Conservation (phyloP, 192 early-diverging fungal genomes). For the Spinellus fusiger region DNA sequence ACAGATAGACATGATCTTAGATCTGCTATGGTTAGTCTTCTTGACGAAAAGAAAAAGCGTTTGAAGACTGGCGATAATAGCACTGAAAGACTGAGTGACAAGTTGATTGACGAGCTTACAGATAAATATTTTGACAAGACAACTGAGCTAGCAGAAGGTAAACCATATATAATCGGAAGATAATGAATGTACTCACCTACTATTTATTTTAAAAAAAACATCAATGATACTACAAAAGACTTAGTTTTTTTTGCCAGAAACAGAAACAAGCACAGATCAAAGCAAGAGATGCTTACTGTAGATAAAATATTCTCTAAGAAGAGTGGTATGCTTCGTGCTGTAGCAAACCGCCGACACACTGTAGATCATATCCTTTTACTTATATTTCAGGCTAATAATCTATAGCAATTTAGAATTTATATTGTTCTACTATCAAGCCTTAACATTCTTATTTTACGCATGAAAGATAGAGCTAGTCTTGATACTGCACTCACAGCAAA, state of each 20-base stretch:
- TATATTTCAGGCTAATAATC: not conserved
- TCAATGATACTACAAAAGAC: not conserved
- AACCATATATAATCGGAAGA: not conserved
- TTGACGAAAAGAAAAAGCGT: not conserved
- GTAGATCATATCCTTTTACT: not conserved
- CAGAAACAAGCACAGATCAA: not conserved
- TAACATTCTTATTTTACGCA: not conserved
- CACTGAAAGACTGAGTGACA: not conserved
- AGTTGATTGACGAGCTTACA: not conserved
- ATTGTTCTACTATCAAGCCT: not conserved
- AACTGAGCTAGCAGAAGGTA: not conserved
- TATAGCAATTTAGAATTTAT: not conserved
- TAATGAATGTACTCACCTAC: not conserved
- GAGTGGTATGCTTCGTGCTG: not conserved
- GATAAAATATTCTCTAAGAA: not conserved
- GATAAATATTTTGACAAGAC: not conserved
- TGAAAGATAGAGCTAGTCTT: not conserved
- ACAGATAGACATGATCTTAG: not conserved
- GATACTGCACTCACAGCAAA: not conserved
- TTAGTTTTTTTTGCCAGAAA: not conserved
- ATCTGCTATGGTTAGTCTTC: not conserved
- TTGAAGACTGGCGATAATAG: not conserved
- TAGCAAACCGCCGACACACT: not conserved
- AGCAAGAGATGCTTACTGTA: not conserved
- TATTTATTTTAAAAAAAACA: not conserved